Evolutionary conservation across 1,139 yeast species (phyloP).

Genomic region (Meyerozyma guilliermondii): DNA sequence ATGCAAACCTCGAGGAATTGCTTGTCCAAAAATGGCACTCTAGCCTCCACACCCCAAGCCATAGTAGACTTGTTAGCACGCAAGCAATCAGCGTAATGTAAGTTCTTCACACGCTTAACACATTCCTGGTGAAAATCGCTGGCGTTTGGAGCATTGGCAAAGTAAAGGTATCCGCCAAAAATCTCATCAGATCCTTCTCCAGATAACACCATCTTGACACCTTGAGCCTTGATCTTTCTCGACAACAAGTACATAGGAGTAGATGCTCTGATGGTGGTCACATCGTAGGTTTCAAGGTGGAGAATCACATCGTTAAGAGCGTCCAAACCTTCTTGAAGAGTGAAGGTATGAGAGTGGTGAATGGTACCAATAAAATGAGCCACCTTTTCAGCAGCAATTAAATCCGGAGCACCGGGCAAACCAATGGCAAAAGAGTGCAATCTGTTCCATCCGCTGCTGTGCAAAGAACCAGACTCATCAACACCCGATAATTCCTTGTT

Average conservation of each 20-base stretch:
- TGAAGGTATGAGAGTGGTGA: slow-evolving; percentile 97
- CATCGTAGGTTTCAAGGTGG: slow-evolving; percentile 97
- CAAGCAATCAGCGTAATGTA: slow-evolving; percentile 93
- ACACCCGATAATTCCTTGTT: slow-evolving; percentile 79
- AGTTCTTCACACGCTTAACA: slow-evolving; percentile 93
- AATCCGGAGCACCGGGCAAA: slow-evolving; percentile 96
- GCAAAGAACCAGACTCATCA: slow-evolving; percentile 80
- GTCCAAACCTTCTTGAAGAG: slow-evolving; percentile 93
- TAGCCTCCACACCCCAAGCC: slow-evolving; percentile 99
- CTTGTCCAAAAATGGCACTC: slow-evolving; percentile 98
- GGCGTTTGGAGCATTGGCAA: slow-evolving; percentile 93
- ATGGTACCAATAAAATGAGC: slow-evolving; percentile 93
- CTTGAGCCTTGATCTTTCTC: slow-evolving; percentile 97
- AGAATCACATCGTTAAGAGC: slow-evolving; percentile 91
- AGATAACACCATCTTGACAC: slow-evolving; percentile 97
- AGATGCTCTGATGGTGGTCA: slow-evolving; percentile 97
- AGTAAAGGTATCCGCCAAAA: slow-evolving; percentile 96
- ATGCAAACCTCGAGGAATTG: slow-evolving; percentile 86
- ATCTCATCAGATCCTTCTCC: slow-evolving; percentile 99
- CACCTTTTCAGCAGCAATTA: slow-evolving; percentile 92
- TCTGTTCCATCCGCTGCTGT: slow-evolving; percentile 74
- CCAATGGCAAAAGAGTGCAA: slow-evolving; percentile 97
- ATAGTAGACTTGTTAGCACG: slow-evolving; percentile 99
- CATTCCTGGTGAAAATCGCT: slow-evolving; percentile 92
- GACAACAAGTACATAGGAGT: slow-evolving; percentile 97